phyloP scores from a whole-genome alignment of 306 rosid species.

The Casuarina glauca region DNA sequence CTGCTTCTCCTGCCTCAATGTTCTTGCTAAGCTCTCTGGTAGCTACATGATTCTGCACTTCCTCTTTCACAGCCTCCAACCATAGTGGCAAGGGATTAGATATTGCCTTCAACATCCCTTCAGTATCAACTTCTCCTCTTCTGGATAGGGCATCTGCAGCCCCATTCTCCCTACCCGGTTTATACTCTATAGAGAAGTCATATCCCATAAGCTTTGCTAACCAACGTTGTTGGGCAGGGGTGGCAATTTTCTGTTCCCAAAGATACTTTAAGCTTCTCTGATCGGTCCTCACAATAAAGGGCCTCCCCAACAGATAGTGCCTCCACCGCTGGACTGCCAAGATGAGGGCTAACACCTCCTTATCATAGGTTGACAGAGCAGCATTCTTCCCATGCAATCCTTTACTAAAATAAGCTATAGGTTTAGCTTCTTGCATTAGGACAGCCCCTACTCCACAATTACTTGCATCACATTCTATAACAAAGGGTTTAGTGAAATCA shows the following conservation, averaged over 20 bases:
- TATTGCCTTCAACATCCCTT: not conserved
- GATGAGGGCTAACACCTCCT: not conserved
- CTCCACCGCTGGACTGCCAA: not conserved
- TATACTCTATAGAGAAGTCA: too few species aligned
- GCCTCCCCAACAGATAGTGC: not conserved
- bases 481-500: too few species aligned
- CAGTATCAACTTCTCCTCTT: too few species aligned
- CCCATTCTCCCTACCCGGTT: not conserved
- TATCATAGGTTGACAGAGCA: not conserved
- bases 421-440: not conserved
- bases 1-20: too few species aligned
- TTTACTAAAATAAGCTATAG: not conserved
- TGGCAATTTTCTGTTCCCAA: not conserved
- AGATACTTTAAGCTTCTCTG: not conserved
- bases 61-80: too few species aligned
- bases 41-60: too few species aligned
- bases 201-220: not conserved
- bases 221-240: not conserved
- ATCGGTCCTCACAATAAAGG: too few species aligned
- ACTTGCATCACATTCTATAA: not conserved
- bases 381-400: not conserved
- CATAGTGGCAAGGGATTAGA: not conserved
- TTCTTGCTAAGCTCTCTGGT: rapidly evolving
- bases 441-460: not conserved
- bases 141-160: not conserved